These are phyloP conservation scores for Helicocarpus griseus DNA, from an alignment of 2,329 filamentous ascomycete genomes.

Conservation along the genomic window DNA sequence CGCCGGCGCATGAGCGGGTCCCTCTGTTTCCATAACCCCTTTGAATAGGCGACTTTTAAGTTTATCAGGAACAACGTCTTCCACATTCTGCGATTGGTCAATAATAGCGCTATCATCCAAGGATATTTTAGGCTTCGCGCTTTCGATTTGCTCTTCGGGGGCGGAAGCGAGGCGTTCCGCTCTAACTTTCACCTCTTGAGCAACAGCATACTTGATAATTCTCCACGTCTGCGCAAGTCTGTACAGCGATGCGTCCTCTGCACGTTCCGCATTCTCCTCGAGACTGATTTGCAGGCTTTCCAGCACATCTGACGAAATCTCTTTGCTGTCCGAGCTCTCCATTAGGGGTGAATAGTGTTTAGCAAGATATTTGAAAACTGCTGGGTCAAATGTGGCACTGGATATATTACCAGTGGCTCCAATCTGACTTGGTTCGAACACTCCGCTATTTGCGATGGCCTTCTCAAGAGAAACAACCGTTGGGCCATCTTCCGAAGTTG, in stretches of 20 bases:
- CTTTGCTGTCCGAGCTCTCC: constrained; percentile 17
- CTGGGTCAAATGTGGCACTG: constrained; percentile 34
- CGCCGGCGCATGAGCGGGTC: constrained; percentile 21
- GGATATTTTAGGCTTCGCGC: constrained; percentile 19
- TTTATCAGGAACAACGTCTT: constrained; percentile 27
- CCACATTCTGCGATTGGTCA: constrained; percentile 19
- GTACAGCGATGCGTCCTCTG: constrained; percentile 40
- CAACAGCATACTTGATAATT: constrained; percentile 42
- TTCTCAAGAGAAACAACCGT: constrained; percentile 44
- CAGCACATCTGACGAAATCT: constrained; percentile 16
- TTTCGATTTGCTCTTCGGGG: constrained; percentile 11
- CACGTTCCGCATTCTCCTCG: constrained; percentile 45
- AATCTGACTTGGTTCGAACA: constrained; percentile 34
- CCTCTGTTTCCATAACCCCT: constrained; percentile 30
- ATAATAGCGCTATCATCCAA: constrained; percentile 21
- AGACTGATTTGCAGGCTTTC: constrained; percentile 34
- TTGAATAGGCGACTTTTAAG: constrained; percentile 36
- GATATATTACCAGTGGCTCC: constrained; percentile 42
- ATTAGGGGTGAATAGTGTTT: constrained; percentile 33
- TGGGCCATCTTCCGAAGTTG: constrained; percentile 36
- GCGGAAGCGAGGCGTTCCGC: constrained; percentile 20
- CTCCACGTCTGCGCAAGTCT: constrained; percentile 51
- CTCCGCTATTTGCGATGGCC: constrained; percentile 35
- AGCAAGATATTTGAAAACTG: constrained; percentile 34
- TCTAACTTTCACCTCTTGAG: constrained; percentile 39